phyloP scores from a whole-genome alignment of 2,329 filamentous ascomycete species.

The Aspergillus aculeatus region DNA sequence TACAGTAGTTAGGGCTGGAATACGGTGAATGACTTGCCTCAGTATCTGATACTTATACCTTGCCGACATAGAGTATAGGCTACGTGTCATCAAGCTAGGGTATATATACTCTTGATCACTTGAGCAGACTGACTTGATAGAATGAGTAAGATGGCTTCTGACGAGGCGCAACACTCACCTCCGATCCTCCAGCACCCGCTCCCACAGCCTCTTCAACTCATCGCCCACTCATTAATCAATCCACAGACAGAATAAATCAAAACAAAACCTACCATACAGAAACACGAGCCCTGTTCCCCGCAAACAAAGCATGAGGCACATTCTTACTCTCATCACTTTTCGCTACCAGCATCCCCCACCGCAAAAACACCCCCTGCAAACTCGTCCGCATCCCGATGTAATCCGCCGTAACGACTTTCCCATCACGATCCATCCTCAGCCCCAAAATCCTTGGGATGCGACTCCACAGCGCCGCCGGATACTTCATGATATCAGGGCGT shows the following conservation, averaged over 20 bases:
- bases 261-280: slow-evolving; percentile 57
- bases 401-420: slow-evolving; percentile 47
- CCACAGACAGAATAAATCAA: too few species aligned
- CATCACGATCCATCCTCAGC: slow-evolving; percentile 43
- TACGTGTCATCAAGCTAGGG: too few species aligned
- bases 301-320: slow-evolving; percentile 61
- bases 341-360: slow-evolving; percentile 58
- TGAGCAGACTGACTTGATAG: too few species aligned
- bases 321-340: slow-evolving; percentile 55
- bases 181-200: slow-evolving; percentile 24
- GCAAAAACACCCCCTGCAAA: slow-evolving; percentile 56
- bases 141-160: too few species aligned
- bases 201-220: slow-evolving; percentile 31
- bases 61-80: too few species aligned
- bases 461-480: slow-evolving; percentile 50
- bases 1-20: too few species aligned
- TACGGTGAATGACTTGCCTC: too few species aligned
- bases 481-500: slow-evolving; percentile 56
- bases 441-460: slow-evolving; percentile 50
- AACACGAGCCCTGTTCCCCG: slow-evolving; percentile 59
- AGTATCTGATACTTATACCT: too few species aligned
- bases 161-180: background rate
- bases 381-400: slow-evolving; percentile 52
- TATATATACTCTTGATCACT: too few species aligned
- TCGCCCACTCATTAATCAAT: too few species aligned